Evolutionary conservation across 2,329 filamentous ascomycete species (phyloP).

Genomic region (Sarocladiaceae sp.): DNA sequence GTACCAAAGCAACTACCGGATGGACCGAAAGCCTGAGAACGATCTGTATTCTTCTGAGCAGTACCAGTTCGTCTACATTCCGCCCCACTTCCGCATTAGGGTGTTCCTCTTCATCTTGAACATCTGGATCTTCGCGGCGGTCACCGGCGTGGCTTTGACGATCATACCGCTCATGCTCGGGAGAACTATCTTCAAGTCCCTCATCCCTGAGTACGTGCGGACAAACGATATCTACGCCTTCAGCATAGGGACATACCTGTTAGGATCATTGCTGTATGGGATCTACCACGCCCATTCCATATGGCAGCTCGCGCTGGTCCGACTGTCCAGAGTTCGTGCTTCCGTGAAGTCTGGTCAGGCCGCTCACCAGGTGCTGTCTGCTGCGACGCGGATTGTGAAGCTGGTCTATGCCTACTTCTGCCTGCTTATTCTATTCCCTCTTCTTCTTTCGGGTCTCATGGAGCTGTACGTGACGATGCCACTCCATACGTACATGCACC

Average conservation of each 20-base stretch:
- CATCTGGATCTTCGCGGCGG: constrained; percentile 89
- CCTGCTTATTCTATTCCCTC: constrained; percentile 72
- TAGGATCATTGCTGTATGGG: constrained; percentile 63
- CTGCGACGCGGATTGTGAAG: constrained; percentile 28
- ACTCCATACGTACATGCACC: constrained; percentile 68
- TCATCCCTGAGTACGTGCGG: constrained; percentile 64
- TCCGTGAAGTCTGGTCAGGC: neutral
- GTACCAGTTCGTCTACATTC: constrained; percentile 72
- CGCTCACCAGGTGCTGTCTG: constrained; percentile 15
- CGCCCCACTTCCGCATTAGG: constrained; percentile 74
- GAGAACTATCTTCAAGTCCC: constrained; percentile 64
- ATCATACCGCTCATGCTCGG: constrained; percentile 83
- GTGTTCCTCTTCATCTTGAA: constrained; percentile 80
- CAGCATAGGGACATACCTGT: constrained; percentile 77
- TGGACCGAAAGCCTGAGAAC: constrained; percentile 45
- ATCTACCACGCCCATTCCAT: constrained; percentile 44
- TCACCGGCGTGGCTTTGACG: constrained; percentile 78
- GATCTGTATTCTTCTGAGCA: constrained; percentile 48
- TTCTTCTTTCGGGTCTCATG: constrained; percentile 70
- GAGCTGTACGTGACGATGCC: constrained; percentile 88
- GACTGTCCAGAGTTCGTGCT: neutral
- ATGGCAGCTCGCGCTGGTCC: constrained; percentile 24
- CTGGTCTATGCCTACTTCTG: constrained; percentile 71
- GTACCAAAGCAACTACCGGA: constrained; percentile 58
- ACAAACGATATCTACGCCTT: constrained; percentile 97